These are phyloP conservation scores for Zychaea mexicana DNA, from an alignment of 371 early-diverging fungal species.

Conservation along the genomic window DNA sequence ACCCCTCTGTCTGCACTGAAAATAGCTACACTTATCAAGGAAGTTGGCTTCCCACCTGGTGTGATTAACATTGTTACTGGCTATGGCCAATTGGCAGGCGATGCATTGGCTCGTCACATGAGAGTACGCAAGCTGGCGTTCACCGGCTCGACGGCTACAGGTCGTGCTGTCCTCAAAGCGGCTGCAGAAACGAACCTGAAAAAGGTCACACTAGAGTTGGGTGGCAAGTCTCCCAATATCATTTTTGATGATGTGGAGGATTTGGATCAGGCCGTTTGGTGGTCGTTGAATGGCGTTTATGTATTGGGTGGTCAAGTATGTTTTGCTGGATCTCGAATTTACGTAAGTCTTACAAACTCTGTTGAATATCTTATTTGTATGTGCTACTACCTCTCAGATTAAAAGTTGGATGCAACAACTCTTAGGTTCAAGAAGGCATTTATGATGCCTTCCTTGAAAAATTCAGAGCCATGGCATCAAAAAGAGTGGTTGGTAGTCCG, in stretches of 20 bases:
- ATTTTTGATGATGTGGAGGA: slow-evolving; percentile 85
- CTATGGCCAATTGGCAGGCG: slow-evolving; percentile 44
- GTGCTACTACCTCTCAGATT: neutral
- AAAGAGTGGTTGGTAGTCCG: slow-evolving; percentile 63
- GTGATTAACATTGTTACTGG: slow-evolving; percentile 78
- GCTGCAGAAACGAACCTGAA: slow-evolving; percentile 74
- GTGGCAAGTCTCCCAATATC: slow-evolving; percentile 90
- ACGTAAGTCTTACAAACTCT: slow-evolving; percentile 62
- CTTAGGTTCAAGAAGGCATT: slow-evolving; percentile 64
- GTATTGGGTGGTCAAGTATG: slow-evolving; percentile 86
- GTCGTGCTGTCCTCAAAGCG: slow-evolving; percentile 56
- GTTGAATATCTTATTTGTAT: slow-evolving; percentile 57
- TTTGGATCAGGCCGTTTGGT: slow-evolving; percentile 75
- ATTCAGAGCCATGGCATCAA: slow-evolving; percentile 60
- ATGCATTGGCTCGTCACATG: slow-evolving; percentile 35
- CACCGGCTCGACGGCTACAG: slow-evolving; percentile 62
- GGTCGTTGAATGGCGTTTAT: slow-evolving; percentile 74
- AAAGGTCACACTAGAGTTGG: slow-evolving; percentile 79
- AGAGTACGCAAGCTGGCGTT: slow-evolving; percentile 64
- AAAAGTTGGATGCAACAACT: neutral
- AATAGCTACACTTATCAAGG: slow-evolving; percentile 48
- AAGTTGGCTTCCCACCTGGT: slow-evolving; percentile 63
- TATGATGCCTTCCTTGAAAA: slow-evolving; percentile 71
- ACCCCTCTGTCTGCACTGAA: slow-evolving; percentile 55
- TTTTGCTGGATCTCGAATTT: slow-evolving; percentile 84